These are phyloP conservation scores for Casuarina equisetifolia DNA, from an alignment of 306 rosid genomes.

Conservation along the genomic window DNA sequence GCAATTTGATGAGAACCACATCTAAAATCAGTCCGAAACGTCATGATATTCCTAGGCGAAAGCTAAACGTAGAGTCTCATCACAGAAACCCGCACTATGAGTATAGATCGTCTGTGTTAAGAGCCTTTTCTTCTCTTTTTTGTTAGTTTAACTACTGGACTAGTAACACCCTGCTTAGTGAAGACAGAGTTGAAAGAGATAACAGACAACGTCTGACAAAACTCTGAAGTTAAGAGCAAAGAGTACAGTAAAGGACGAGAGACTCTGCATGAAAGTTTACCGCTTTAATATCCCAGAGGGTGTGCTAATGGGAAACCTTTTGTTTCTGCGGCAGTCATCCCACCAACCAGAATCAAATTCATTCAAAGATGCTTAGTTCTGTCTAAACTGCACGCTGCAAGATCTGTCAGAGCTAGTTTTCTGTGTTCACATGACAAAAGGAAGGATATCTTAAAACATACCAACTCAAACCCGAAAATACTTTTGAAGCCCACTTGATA, in stretches of 20 bases:
- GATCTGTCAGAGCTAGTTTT: neutral
- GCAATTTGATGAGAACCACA: conserved; percentile 19
- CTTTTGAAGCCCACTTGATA: neutral
- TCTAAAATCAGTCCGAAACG: conserved; percentile 19
- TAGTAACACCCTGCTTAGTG: too few relatives aligned
- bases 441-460: neutral
- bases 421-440: neutral
- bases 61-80: conserved; percentile 6
- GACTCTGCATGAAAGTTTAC: neutral
- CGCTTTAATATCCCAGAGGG: neutral
- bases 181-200: neutral
- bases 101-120: neutral
- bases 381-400: conserved; percentile 1
- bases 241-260: too few relatives aligned
- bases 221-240: too few relatives aligned
- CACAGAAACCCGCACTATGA: conserved; percentile 2
- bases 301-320: neutral
- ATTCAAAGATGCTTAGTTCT: conserved; percentile 5
- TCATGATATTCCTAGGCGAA: conserved; percentile 18
- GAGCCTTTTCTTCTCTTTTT: too few relatives aligned
- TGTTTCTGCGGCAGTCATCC: neutral
- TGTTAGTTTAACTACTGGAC: too few relatives aligned
- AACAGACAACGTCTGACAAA: neutral
- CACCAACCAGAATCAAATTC: neutral
- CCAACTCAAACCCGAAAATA: neutral